Percentiles rank a stretch among this genome's conserved stretches.
These are phyloP conservation scores for Lachnellula cervina DNA, from an alignment of 2,329 filamentous ascomycete genomes.

Conservation along the genomic window DNA sequence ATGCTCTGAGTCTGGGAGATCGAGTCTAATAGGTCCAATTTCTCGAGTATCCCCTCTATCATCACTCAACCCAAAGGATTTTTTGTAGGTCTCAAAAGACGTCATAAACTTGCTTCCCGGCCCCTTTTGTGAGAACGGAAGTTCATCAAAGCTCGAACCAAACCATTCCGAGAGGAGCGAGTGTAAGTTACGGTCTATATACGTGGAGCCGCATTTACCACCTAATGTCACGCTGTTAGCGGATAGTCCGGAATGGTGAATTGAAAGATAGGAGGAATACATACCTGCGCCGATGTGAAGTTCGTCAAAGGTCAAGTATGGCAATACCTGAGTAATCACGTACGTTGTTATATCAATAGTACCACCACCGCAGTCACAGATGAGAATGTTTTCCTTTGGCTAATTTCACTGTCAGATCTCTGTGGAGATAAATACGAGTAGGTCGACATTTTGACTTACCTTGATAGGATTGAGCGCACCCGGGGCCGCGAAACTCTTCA, in stretches of 20 bases:
- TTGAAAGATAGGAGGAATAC: too few relatives aligned
- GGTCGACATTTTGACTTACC: constrained; percentile 1
- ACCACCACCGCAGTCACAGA: constrained; percentile 26
- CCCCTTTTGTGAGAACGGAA: constrained; percentile 15
- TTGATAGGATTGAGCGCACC: constrained; percentile 11
- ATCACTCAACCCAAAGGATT: constrained; percentile 14
- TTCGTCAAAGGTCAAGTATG: constrained; percentile 18
- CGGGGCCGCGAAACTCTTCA: constrained; percentile 10
- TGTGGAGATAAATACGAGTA: not conserved
- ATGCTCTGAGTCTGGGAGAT: constrained; percentile 12
- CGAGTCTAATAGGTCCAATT: constrained; percentile 14
- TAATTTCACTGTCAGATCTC: not conserved
- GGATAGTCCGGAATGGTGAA: too few relatives aligned
- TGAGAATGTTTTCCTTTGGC: constrained; percentile 17
- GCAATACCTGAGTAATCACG: constrained; percentile 13
- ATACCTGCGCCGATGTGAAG: constrained; percentile 16
- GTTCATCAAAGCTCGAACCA: constrained; percentile 13
- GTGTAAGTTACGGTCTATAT: constrained; percentile 25
- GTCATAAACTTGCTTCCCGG: constrained; percentile 20
- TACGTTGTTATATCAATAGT: constrained; percentile 27
- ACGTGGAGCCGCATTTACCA: constrained; percentile 24
- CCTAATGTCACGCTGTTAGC: constrained; percentile 7
- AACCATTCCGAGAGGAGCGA: constrained; percentile 17
- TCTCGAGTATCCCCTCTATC: constrained; percentile 7
- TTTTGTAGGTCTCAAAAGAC: constrained; percentile 14